Percentiles rank a stretch among this genome's conserved stretches.
phyloP scores from a whole-genome alignment of 768 basidiomycete genomes.

The Udeniomyces megalosporus region DNA sequence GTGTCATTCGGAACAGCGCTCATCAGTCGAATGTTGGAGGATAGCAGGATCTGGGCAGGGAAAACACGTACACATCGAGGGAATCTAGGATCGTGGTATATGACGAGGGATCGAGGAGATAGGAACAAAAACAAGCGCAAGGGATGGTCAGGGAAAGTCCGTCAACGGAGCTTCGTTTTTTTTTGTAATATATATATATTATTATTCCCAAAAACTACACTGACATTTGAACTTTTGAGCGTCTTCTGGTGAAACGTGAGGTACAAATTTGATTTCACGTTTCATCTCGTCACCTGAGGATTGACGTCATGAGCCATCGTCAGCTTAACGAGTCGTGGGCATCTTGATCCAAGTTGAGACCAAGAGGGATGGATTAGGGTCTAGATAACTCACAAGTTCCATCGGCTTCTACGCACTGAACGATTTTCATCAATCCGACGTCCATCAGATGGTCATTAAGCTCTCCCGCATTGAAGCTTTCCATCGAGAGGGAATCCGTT shows the following conservation, averaged over 20 bases:
- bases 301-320: too few species aligned
- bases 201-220: too few species aligned
- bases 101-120: too few species aligned
- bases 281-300: neutral
- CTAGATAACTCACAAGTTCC: slow-evolving; percentile 3
- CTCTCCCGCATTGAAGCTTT: neutral
- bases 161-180: too few species aligned
- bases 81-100: neutral
- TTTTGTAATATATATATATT: too few species aligned
- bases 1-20: neutral
- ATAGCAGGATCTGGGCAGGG: neutral
- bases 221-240: neutral
- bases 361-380: too few species aligned
- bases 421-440: neutral
- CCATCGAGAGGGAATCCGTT: neutral
- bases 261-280: neutral
- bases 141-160: too few species aligned
- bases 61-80: too few species aligned
- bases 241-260: neutral
- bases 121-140: too few species aligned
- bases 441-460: slow-evolving; percentile 6
- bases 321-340: too few species aligned
- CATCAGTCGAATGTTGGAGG: neutral
- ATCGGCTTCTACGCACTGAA: neutral
- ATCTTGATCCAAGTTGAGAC: too few species aligned